A percentile compares a stretch with the other conserved stretches of the same genome.
phyloP scores from a whole-genome alignment of 2,329 filamentous ascomycete genomes.

The Fusarium chlamydosporum region DNA sequence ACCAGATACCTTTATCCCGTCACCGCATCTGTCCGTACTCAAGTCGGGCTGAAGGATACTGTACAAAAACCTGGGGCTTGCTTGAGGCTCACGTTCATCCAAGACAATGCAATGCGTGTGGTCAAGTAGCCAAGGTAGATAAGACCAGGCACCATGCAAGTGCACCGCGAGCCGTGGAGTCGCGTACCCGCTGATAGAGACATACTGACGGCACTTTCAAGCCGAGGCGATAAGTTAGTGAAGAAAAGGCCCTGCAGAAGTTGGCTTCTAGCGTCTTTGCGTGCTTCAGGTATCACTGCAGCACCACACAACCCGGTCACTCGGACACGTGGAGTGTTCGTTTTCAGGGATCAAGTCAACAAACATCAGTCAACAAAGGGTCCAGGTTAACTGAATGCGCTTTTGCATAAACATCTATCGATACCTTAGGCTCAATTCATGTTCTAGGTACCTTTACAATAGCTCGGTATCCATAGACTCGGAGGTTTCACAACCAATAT shows the following conservation, averaged over 20 bases:
- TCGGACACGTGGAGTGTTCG: constrained; percentile 38
- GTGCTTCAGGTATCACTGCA: constrained; percentile 38
- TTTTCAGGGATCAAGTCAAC: constrained; percentile 33
- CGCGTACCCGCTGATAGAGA: constrained; percentile 25
- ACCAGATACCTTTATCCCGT: constrained; percentile 12
- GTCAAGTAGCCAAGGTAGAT: constrained; percentile 15
- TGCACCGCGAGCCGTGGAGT: constrained; percentile 21
- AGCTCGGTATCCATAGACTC: too few relatives aligned
- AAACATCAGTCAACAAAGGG: constrained; percentile 13
- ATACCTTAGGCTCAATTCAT: not conserved
- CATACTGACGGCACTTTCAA: constrained; percentile 38
- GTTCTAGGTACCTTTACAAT: not conserved
- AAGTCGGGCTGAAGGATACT: constrained; percentile 6
- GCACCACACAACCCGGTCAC: constrained; percentile 30
- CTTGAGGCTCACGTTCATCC: constrained; percentile 31
- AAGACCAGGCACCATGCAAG: constrained; percentile 31
- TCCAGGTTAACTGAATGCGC: constrained; percentile 26
- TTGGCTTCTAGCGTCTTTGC: constrained; percentile 24
- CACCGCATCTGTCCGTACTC: constrained; percentile 16
- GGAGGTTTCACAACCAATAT: too few relatives aligned
- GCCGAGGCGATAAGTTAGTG: constrained; percentile 25
- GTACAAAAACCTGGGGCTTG: constrained; percentile 17
- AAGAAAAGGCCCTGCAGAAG: constrained; percentile 28
- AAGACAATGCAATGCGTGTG: constrained; percentile 18
- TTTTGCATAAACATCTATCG: not conserved